phyloP scores from a whole-genome alignment of 768 basidiomycete genomes.

The Cubamyces sp. region DNA sequence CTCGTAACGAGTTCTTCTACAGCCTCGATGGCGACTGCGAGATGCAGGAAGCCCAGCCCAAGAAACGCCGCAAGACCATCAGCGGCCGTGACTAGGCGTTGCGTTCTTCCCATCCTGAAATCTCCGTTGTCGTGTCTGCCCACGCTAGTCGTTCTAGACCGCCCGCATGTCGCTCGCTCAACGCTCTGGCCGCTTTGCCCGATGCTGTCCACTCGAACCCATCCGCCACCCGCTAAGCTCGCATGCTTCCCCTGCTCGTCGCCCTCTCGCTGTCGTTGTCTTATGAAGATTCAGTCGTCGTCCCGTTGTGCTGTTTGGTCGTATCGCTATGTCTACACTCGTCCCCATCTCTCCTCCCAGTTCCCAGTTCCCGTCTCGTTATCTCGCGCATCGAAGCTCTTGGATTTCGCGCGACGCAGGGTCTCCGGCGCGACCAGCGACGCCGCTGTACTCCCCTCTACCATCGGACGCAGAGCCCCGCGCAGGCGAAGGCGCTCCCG shows the following conservation, averaged over 20 bases:
- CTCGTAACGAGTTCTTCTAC: slow-evolving; percentile 26
- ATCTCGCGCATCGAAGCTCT: slow-evolving; percentile 1
- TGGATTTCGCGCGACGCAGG: not conserved
- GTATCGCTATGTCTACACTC: slow-evolving; percentile 25
- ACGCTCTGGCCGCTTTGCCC: not conserved
- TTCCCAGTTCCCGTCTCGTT: not conserved
- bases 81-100: slow-evolving; percentile 28
- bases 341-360: not conserved
- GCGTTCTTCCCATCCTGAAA: not conserved
- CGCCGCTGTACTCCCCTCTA: not conserved
- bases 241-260: slow-evolving; percentile 15
- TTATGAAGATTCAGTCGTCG: slow-evolving; percentile 21
- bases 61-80: slow-evolving; percentile 53
- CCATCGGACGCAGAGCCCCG: slow-evolving; percentile 1
- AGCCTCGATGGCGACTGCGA: slow-evolving; percentile 30
- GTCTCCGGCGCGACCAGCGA: slow-evolving; percentile 12
- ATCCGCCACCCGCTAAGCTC: not conserved
- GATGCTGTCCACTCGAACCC: too few relatives aligned
- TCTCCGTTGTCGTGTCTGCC: not conserved
- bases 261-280: slow-evolving; percentile 12
- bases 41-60: slow-evolving; percentile 45
- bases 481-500: slow-evolving; percentile 17
- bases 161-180: not conserved
- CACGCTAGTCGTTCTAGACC: not conserved
- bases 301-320: slow-evolving; percentile 16